Percentiles rank a stretch among this genome's conserved stretches.
phyloP scores from a whole-genome alignment of 352 stramenopile genomes.

The Thalassiosira sp. region DNA sequence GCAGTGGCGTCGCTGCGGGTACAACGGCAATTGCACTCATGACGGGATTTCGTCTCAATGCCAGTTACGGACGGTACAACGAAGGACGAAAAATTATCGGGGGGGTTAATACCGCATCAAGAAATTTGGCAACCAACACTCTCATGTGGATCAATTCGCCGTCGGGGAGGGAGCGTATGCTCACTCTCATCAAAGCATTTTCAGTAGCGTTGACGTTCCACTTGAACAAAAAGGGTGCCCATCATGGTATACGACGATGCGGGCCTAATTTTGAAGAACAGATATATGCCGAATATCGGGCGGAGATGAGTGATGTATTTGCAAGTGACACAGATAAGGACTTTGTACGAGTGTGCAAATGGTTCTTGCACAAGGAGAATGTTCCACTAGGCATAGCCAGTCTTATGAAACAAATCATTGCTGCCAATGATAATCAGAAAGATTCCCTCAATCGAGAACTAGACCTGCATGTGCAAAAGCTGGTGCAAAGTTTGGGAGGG shows the following conservation, averaged over 20 bases:
- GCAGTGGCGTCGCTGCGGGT: slow-evolving; percentile 26
- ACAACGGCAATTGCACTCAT: slow-evolving; percentile 55
- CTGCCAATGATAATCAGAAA: slow-evolving; percentile 22
- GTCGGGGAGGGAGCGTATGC: slow-evolving; percentile 35
- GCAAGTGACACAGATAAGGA: slow-evolving; percentile 7
- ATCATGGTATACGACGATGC: slow-evolving; percentile 25
- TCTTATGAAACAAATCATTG: slow-evolving; percentile 45
- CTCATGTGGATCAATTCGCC: slow-evolving; percentile 48
- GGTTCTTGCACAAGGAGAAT: slow-evolving; percentile 26
- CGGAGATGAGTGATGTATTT: slow-evolving; percentile 55
- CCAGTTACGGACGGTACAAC: slow-evolving; percentile 43
- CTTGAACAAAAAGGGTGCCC: slow-evolving; percentile 52
- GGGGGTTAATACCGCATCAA: slow-evolving; percentile 30
- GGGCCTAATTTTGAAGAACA: slow-evolving; percentile 34
- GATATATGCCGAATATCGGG: slow-evolving; percentile 46
- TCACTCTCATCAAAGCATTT: slow-evolving; percentile 51
- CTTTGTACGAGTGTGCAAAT: slow-evolving; percentile 18
- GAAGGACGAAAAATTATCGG: slow-evolving; percentile 43
- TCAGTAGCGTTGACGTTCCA: slow-evolving; percentile 49
- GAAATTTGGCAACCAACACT: slow-evolving; percentile 47
- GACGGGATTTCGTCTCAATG: slow-evolving; percentile 58
- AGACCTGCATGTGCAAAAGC: slow-evolving; percentile 40
- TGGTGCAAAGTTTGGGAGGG: slow-evolving; percentile 38
- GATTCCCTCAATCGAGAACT: slow-evolving; percentile 41
- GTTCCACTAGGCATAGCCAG: slow-evolving; percentile 37